These are phyloP conservation scores for Pelargonium myrrhifolium DNA, from an alignment of 441 rosid species.

Conservation along the genomic window DNA sequence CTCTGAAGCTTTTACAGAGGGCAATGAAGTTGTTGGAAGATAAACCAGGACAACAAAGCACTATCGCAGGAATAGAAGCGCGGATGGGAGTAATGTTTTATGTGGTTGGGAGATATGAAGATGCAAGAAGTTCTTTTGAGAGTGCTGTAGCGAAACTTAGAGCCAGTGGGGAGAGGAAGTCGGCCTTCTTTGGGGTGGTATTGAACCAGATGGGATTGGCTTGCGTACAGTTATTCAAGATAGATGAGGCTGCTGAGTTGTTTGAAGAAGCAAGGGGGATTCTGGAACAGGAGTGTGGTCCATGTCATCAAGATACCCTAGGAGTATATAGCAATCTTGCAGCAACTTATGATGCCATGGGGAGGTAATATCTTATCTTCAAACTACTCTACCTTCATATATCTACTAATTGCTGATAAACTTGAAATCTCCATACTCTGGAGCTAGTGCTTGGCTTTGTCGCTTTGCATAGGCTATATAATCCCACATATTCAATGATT, in stretches of 20 bases:
- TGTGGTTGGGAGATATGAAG: constrained; percentile 78
- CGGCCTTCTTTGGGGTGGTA: constrained; percentile 89
- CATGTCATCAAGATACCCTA: constrained; percentile 91
- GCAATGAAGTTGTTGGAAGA: constrained; percentile 88
- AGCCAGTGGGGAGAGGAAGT: constrained; percentile 80
- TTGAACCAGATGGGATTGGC: constrained; percentile 98
- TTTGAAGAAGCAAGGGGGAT: constrained; percentile 86
- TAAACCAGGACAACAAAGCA: constrained; percentile 92
- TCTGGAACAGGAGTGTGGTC: constrained; percentile 87
- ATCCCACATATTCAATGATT: not conserved
- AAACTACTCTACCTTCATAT: not conserved
- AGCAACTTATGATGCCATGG: constrained; percentile 98
- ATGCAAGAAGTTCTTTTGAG: constrained; percentile 73
- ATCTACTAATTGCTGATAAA: not conserved
- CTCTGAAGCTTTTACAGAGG: constrained; percentile 80
- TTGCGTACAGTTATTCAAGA: constrained; percentile 89
- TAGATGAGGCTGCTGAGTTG: constrained; percentile 82
- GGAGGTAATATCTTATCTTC: constrained; percentile 48
- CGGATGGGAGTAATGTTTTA: constrained; percentile 95
- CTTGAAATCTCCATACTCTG: not conserved
- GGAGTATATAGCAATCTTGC: constrained; percentile 95
- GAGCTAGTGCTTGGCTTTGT: not conserved
- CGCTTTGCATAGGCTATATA: not conserved
- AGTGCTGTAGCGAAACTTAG: constrained; percentile 74
- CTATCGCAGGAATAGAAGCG: constrained; percentile 89